Evolutionary conservation across 1,139 yeast genomes (phyloP).

Genomic region (Casaregolazyma lundiana): DNA sequence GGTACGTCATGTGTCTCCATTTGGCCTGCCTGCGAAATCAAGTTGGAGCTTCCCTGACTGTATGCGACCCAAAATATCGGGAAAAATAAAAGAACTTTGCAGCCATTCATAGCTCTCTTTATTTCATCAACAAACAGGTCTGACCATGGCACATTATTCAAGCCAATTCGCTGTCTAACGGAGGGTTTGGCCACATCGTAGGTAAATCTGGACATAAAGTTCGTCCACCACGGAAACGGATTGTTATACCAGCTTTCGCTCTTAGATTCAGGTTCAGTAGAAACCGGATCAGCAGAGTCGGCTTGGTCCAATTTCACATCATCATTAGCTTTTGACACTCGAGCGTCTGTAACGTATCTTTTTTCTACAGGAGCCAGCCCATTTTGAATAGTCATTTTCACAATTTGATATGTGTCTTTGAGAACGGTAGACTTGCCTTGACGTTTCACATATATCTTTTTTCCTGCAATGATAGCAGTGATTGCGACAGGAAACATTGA

Average conservation of each 20-base stretch:
- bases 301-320: too few relatives aligned
- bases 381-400: slow-evolving; percentile 45
- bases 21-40: slow-evolving; percentile 59
- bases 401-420: slow-evolving; percentile 50
- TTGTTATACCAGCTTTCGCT: too few relatives aligned
- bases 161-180: slow-evolving; percentile 25
- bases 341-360: too few relatives aligned
- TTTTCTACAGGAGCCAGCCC: too few relatives aligned
- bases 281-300: too few relatives aligned
- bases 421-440: slow-evolving; percentile 64
- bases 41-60: slow-evolving; percentile 63
- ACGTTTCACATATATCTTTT: slow-evolving; percentile 51
- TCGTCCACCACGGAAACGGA: too few relatives aligned
- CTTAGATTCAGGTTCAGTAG: too few relatives aligned
- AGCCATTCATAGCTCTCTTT: slow-evolving; percentile 51
- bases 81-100: slow-evolving; percentile 58
- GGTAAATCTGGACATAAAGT: too few relatives aligned
- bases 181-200: slow-evolving; percentile 57
- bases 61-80: slow-evolving; percentile 66
- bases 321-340: too few relatives aligned
- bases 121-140: slow-evolving; percentile 64
- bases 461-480: slow-evolving; percentile 51
- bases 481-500: slow-evolving; percentile 59
- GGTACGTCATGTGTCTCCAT: slow-evolving; percentile 64
- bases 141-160: slow-evolving; percentile 49